phyloP scores from a whole-genome alignment of 257 asterid genomes.

The Solanum etuberosum region DNA sequence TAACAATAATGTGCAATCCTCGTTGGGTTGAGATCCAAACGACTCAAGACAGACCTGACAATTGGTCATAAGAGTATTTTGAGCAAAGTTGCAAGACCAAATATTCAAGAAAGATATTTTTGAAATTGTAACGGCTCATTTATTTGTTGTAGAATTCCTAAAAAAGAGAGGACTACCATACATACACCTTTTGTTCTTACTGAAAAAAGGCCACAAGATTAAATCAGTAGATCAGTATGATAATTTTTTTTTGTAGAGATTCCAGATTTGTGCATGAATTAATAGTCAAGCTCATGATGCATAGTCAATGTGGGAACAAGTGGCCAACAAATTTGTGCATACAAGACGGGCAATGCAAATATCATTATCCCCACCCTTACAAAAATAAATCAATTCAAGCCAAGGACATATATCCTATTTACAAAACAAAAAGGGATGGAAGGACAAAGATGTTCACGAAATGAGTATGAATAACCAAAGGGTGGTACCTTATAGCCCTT shows the following conservation, averaged over 20 bases:
- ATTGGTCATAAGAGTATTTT: background rate
- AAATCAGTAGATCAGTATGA: too few relatives aligned
- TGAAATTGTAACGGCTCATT: background rate
- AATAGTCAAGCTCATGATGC: background rate
- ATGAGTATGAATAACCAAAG: background rate
- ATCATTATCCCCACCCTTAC: background rate
- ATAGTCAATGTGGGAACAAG: background rate
- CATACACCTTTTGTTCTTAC: background rate
- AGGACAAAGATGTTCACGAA: background rate
- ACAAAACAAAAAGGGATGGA: background rate
- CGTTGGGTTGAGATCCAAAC: too few relatives aligned
- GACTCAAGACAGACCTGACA: background rate
- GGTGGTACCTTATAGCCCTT: too few relatives aligned
- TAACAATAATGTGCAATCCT: too few relatives aligned
- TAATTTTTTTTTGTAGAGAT: background rate
- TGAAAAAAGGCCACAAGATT: background rate
- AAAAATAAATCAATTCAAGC: background rate
- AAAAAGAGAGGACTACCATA: background rate
- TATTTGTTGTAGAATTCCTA: background rate
- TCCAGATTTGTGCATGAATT: background rate
- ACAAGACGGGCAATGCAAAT: background rate
- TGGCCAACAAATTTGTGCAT: background rate
- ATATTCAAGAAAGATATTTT: too few relatives aligned
- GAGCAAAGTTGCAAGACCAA: background rate
- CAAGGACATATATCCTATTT: background rate